Base-by-base conservation (phyloP, 306 rosid genomes). In the Castanospermum australe region DNA sequence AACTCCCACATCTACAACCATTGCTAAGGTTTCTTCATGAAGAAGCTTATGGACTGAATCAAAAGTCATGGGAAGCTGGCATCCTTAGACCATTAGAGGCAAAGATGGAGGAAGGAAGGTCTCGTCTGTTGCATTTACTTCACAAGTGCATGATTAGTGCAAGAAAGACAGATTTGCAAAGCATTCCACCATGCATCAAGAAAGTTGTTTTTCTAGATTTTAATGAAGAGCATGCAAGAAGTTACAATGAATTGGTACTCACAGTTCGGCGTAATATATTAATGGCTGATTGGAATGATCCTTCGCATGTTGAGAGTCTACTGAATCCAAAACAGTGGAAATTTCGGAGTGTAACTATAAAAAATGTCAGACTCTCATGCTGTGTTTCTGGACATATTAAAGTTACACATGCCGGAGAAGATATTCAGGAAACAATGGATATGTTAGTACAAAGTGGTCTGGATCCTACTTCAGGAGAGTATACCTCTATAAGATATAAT, bases 271-370 rank as follows among this genome's bases (percentile, higher is more conserved):
- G 99, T 38, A 95, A 95, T 85, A 86, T 95, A 83, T 82, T 95
- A 76, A 87, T 93, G 98, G 99, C 99, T 81, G 99, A 95, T 81
- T 95, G 99, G 99, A 92, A 91, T 76, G 99, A 95, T 84, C 91
- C 94, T 79, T 92, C 99, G 33, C 99, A 95, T 81, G 88, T 90
- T 81, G 99, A 95, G 92, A 91, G 97, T 89, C 91, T 95, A 77
- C 79, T 95, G 81, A 95, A 95, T 87, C 92, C 81, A 55, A 95
- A 91, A 82, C 99, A 95, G 81, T 91, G 98, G 98, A 95, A 95
- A 76, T 92, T 80, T 80, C 88, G 99, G 22, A 81, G 86, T 83
- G 86, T 88, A 77, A 93, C 97, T 33, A 82, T 89, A 32, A 89
- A 85, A 82, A 95, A 93, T 84, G 92, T 95, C 50, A 90, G 99